These are phyloP conservation scores for Metschnikowia koreensis DNA, from an alignment of 805 yeast genomes.

Conservation along the genomic window DNA sequence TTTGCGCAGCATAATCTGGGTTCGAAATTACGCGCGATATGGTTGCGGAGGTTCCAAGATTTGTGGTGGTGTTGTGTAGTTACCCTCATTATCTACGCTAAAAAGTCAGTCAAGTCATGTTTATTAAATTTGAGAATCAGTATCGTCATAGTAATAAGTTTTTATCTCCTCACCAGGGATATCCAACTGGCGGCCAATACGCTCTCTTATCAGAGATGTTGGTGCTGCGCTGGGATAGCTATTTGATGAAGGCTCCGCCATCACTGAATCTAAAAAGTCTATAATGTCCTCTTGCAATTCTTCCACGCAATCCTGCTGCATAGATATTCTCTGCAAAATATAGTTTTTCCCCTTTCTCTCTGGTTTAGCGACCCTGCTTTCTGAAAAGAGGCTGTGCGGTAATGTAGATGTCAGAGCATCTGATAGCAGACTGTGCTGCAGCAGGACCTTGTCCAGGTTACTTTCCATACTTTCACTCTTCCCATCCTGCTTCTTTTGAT, in stretches of 20 bases:
- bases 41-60: not conserved
- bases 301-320: slow-evolving; percentile 40
- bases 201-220: slow-evolving; percentile 4
- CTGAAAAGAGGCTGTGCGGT: not conserved
- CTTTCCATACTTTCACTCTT: not conserved
- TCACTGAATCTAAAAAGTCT: not conserved
- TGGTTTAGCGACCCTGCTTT: slow-evolving; percentile 2
- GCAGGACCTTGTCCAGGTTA: not conserved
- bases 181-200: slow-evolving; percentile 15
- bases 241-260: not conserved
- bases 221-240: not conserved
- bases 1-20: not conserved
- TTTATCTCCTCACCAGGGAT: slow-evolving; percentile 5
- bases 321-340: slow-evolving; percentile 32
- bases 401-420: not conserved
- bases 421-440: not conserved
- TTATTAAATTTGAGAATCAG: not conserved
- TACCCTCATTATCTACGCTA: not conserved
- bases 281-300: slow-evolving; percentile 10
- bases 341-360: slow-evolving; percentile 14
- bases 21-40: not conserved
- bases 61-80: no score
- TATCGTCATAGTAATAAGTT: not conserved
- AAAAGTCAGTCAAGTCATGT: not conserved
- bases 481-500: not conserved